Percentiles rank a stretch among this genome's conserved stretches.
These are phyloP conservation scores for Trichosporon sp. DNA, from an alignment of 1,284 basidiomycete genomes.

Conservation along the genomic window DNA sequence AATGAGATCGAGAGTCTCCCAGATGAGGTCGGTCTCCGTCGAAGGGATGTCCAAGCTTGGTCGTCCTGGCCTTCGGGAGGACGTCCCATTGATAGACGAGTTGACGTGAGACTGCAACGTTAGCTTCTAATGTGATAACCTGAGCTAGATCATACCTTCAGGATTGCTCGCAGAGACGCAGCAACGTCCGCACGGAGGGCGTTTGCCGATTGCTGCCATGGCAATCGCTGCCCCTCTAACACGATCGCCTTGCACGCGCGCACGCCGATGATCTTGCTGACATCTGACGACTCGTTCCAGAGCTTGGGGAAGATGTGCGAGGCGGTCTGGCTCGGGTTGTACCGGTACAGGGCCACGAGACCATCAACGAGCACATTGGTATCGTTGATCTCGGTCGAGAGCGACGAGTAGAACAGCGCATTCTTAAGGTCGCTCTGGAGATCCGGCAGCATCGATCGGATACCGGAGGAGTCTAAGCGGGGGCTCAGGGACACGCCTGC, in stretches of 20 bases:
- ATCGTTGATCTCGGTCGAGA: conserved; percentile 64
- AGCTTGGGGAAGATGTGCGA: conserved; percentile 67
- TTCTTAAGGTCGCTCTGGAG: conserved; percentile 73
- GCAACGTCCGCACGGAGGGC: conserved; percentile 37
- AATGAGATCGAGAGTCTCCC: conserved; percentile 43
- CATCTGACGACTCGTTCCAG: conserved; percentile 73
- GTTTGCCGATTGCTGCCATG: conserved; percentile 39
- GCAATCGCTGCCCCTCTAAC: conserved; percentile 47
- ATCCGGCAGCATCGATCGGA: conserved; percentile 69
- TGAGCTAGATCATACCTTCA: conserved; percentile 40
- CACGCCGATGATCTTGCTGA: conserved; percentile 75
- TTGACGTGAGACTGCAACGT: conserved; percentile 22
- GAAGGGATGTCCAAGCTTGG: conserved; percentile 33
- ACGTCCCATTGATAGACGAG: conserved; percentile 21
- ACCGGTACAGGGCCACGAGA: conserved; percentile 71
- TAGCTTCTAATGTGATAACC: neutral
- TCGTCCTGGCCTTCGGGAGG: conserved; percentile 25
- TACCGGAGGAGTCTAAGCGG: conserved; percentile 62
- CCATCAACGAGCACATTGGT: conserved; percentile 76
- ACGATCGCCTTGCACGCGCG: conserved; percentile 66
- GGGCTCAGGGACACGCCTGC: conserved; percentile 72
- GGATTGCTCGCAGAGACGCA: conserved; percentile 36
- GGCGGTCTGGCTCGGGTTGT: conserved; percentile 66
- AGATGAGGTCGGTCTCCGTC: conserved; percentile 36
- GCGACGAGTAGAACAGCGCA: conserved; percentile 46